A percentile compares a stretch with the other conserved stretches of the same genome.
These are phyloP conservation scores for Naganishia cerealis DNA, from an alignment of 1,284 basidiomycete genomes.

Conservation along the genomic window DNA sequence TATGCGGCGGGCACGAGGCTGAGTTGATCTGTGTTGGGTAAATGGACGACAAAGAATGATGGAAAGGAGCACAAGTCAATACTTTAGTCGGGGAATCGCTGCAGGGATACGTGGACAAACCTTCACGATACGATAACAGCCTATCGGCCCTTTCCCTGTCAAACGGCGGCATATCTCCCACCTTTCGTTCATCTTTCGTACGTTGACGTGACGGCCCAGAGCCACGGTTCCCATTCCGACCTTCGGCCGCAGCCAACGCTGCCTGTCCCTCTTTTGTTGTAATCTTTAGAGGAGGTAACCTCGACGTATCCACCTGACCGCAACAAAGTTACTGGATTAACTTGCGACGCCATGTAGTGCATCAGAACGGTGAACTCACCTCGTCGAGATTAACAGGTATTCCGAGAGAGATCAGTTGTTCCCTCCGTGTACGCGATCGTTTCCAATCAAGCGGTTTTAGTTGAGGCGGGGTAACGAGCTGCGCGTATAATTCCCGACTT, in stretches of 20 bases:
- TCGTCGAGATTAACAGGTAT: constrained; percentile 92
- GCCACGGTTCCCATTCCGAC: constrained; percentile 43
- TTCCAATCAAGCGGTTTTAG: constrained; percentile 84
- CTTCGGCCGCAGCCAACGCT: constrained; percentile 47
- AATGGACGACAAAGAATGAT: constrained; percentile 28
- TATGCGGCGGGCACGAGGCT: constrained; percentile 66
- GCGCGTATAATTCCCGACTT: constrained; percentile 74
- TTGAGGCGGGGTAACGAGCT: constrained; percentile 55
- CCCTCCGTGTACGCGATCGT: constrained; percentile 78
- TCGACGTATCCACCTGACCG: constrained; percentile 5
- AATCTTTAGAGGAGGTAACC: constrained; percentile 73
- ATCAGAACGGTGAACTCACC: constrained; percentile 54
- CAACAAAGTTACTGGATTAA: not conserved
- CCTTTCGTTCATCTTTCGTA: constrained; percentile 60
- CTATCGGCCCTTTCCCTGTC: constrained; percentile 66
- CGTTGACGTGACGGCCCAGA: constrained; percentile 58
- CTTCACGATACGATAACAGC: constrained; percentile 67
- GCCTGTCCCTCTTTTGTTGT: constrained; percentile 58
- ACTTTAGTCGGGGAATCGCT: not conserved
- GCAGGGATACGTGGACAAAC: constrained; percentile 55
- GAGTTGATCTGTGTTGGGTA: constrained; percentile 61
- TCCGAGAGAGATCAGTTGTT: constrained; percentile 83
- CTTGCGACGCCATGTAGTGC: not conserved
- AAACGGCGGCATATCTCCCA: constrained; percentile 70
- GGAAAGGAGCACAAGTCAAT: constrained; percentile 7